Evolutionary conservation across 1,139 yeast species (phyloP).

Genomic region (Pichia sp.): DNA sequence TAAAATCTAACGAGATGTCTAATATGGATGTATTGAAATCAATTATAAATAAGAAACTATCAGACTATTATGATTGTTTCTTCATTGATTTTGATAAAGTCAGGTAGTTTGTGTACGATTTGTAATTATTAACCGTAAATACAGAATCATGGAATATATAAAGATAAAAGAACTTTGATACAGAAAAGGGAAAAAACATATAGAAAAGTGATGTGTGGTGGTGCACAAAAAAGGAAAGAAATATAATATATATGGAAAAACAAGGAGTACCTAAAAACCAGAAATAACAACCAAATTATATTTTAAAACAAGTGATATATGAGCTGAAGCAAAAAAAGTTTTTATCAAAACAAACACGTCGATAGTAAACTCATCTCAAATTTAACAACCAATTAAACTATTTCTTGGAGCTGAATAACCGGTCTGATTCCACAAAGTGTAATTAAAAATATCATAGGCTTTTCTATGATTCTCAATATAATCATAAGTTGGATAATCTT

Average conservation of each 20-base stretch:
- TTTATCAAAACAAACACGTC: not conserved
- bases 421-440: constrained; percentile 36
- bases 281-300: not conserved
- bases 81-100: not conserved
- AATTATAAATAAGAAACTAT: not conserved
- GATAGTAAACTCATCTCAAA: not conserved
- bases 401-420: constrained; percentile 33
- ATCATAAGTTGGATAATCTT: constrained; percentile 46
- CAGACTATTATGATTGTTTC: not conserved
- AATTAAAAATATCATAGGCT: constrained; percentile 44
- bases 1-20: not conserved
- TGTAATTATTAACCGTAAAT: not conserved
- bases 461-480: constrained; percentile 43
- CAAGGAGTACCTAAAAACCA: not conserved
- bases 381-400: constrained; percentile 24
- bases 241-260: not conserved
- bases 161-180: not conserved
- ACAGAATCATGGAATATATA: not conserved
- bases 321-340: not conserved
- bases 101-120: not conserved
- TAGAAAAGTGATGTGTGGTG: not conserved
- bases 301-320: not conserved
- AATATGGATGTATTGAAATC: not conserved
- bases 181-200: not conserved
- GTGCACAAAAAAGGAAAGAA: not conserved